These are phyloP conservation scores for Eremothecium gossypii DNA, from an alignment of 1,139 yeast species.

Conservation along the genomic window DNA sequence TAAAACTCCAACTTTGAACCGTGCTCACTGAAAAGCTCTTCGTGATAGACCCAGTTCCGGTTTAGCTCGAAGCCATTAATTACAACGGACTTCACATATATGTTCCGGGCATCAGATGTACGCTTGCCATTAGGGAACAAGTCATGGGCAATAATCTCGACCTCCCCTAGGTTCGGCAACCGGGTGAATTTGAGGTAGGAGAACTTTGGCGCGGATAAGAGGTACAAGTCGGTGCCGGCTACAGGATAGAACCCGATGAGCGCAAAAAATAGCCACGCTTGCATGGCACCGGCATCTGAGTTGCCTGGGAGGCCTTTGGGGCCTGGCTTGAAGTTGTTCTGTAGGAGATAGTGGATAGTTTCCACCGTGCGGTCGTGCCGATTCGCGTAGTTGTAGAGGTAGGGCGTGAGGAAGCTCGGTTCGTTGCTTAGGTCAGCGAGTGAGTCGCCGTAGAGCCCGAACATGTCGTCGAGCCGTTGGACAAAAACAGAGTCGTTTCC, in stretches of 20 bases:
- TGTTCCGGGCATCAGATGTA: constrained; percentile 5
- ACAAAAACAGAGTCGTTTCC: constrained; percentile 30
- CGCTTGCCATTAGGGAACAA: constrained; percentile 18
- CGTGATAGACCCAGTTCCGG: constrained; percentile 34
- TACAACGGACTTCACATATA: constrained; percentile 28
- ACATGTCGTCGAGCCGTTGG: constrained; percentile 34
- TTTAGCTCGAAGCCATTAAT: constrained; percentile 29
- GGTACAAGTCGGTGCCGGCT: constrained; percentile 34
- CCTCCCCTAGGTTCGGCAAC: constrained; percentile 24
- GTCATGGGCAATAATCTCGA: constrained; percentile 28
- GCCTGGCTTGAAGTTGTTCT: constrained; percentile 28
- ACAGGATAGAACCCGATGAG: constrained; percentile 34
- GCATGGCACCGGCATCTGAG: constrained; percentile 38
- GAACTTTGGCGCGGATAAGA: constrained; percentile 33
- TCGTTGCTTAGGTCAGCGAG: constrained; percentile 34
- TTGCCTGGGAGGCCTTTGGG: constrained; percentile 33
- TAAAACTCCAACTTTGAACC: constrained; percentile 23
- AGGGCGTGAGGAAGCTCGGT: constrained; percentile 33
- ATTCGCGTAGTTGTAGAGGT: constrained; percentile 30
- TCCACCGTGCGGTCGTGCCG: constrained; percentile 30
- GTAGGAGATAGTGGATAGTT: constrained; percentile 30
- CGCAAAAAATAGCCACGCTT: constrained; percentile 34
- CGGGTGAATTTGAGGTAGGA: constrained; percentile 24
- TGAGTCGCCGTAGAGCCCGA: constrained; percentile 27
- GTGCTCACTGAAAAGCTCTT: constrained; percentile 25